Conservation (phyloP, 2,329 filamentous ascomycete species). For the Fusarium pininemorale region DNA sequence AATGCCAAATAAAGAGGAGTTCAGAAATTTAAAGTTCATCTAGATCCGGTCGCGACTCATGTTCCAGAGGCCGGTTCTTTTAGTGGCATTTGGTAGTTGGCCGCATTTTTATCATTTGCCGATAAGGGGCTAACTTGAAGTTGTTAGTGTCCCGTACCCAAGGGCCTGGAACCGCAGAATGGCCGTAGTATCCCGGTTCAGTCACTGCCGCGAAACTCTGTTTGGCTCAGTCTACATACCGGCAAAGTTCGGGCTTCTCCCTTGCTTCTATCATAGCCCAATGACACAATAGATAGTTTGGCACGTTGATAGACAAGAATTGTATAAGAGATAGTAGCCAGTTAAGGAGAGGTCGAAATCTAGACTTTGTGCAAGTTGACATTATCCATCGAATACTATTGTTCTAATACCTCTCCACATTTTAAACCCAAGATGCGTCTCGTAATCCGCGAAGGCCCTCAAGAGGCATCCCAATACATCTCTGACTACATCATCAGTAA, state of each 20-base stretch:
- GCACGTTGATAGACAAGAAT: neutral
- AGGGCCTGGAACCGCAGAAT: neutral
- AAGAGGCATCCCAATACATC: conserved; percentile 10
- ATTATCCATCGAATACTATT: neutral
- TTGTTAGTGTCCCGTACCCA: neutral
- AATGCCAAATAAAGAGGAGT: neutral
- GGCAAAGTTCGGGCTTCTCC: conserved; percentile 11
- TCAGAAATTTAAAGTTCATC: neutral
- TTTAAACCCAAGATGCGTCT: neutral
- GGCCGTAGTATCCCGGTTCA: conserved; percentile 2
- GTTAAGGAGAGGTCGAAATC: neutral
- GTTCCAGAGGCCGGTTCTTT: neutral
- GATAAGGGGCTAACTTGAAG: neutral
- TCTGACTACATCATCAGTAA: conserved; percentile 18
- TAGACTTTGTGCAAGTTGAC: neutral
- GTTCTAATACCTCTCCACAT: neutral
- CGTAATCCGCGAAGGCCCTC: conserved; percentile 1
- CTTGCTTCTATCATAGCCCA: neutral
- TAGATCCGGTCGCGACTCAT: neutral
- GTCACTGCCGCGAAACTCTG: neutral
- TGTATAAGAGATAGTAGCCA: neutral
- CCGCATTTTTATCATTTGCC: neutral
- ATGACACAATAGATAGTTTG: neutral
- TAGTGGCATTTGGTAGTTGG: neutral
- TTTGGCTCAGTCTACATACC: neutral